Conservation (phyloP, 2,329 filamentous ascomycete genomes). For the Eutypa lata region DNA sequence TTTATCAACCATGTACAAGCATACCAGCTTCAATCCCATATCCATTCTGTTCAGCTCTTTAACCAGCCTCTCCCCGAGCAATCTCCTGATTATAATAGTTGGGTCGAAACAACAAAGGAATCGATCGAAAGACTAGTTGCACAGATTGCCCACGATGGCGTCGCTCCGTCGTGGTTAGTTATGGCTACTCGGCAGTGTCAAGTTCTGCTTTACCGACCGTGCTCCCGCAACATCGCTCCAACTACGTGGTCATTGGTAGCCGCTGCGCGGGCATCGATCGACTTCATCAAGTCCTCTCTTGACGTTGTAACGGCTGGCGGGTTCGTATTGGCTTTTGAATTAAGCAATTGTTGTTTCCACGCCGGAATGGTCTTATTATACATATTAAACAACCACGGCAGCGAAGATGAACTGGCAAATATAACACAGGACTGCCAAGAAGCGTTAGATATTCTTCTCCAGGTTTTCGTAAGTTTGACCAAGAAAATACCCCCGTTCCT, state of each 20-base stretch:
- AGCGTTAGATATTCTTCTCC: not conserved
- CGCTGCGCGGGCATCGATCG: not conserved
- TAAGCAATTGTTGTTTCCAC: slow-evolving; percentile 1
- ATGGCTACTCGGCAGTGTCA: not conserved
- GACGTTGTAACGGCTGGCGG: not conserved
- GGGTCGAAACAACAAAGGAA: slow-evolving; percentile 1
- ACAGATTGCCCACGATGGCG: not conserved
- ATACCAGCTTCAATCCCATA: not conserved
- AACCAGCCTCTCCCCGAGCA: not conserved
- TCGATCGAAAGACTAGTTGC: not conserved
- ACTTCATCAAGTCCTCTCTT: not conserved
- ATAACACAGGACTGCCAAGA: not conserved
- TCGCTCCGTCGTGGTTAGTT: not conserved
- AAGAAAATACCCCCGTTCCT: not conserved
- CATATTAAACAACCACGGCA: not conserved
- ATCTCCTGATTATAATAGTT: not conserved
- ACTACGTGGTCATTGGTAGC: not conserved
- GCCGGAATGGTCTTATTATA: slow-evolving; percentile 1
- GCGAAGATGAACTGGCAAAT: not conserved
- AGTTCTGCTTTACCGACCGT: slow-evolving; percentile 1
- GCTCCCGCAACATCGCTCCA: not conserved
- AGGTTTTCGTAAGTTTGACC: not conserved
- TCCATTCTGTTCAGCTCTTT: slow-evolving; percentile 1
- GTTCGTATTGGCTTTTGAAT: not conserved
- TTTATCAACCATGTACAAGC: not conserved